Conservation (phyloP, 371 early-diverging fungal species). For the Sporodiniella umbellata region DNA sequence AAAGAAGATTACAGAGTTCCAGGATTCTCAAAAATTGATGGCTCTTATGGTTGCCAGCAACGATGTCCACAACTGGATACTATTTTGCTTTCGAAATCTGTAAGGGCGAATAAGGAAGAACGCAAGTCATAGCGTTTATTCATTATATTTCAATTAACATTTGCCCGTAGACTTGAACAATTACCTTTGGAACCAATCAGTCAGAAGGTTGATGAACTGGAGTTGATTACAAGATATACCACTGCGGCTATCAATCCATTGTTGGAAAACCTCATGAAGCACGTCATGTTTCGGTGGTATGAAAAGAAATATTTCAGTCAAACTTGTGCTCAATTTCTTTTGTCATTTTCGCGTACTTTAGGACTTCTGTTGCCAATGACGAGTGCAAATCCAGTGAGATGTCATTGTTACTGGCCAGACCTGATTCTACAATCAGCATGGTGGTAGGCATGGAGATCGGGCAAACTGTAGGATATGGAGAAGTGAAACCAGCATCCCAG, state of each 20-base stretch:
- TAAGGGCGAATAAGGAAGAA: constrained; percentile 11
- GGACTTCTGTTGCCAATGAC: constrained; percentile 13
- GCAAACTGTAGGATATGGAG: constrained; percentile 11
- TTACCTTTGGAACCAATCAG: constrained; percentile 10
- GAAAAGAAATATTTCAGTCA: constrained; percentile 10
- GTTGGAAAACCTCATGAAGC: constrained; percentile 6
- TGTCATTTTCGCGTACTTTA: constrained; percentile 12
- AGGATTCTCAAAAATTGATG: constrained; percentile 11
- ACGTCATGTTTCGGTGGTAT: constrained; percentile 11
- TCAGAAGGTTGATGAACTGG: constrained; percentile 8
- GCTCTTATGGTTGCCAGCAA: constrained; percentile 10
- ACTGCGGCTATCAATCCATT: constrained; percentile 5
- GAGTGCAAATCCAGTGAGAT: constrained; percentile 17
- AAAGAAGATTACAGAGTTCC: constrained; percentile 6
- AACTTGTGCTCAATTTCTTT: constrained; percentile 4
- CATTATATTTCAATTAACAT: constrained; percentile 9
- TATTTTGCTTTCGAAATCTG: constrained; percentile 9
- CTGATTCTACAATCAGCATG: constrained; percentile 12
- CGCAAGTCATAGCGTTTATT: constrained; percentile 10
- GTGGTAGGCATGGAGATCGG: constrained; percentile 8
- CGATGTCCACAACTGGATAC: constrained; percentile 7
- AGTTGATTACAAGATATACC: constrained; percentile 9
- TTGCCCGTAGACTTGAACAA: constrained; percentile 6
- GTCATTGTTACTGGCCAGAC: constrained; percentile 14
- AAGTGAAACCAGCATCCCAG: constrained; percentile 14